Conservation (phyloP, 495 filamentous ascomycete species). For the Penicillium tannophilum region DNA sequence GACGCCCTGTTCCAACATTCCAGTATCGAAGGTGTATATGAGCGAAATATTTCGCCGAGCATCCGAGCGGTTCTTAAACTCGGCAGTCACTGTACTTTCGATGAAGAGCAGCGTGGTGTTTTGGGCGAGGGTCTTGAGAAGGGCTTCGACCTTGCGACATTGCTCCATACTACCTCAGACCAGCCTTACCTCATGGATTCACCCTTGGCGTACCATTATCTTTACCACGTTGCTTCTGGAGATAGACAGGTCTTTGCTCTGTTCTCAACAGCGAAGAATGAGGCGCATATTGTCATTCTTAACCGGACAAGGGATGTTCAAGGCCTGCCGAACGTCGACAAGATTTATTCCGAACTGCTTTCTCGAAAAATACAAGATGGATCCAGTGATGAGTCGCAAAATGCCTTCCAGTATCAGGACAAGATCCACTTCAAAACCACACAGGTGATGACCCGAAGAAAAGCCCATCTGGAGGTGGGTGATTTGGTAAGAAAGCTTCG, state of each 20-base stretch:
- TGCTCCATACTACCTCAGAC: conserved; percentile 66
- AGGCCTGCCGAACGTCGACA: conserved; percentile 85
- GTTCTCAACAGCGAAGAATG: conserved; percentile 79
- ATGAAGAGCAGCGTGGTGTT: conserved; percentile 85
- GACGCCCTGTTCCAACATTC: conserved; percentile 83
- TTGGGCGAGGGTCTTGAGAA: conserved; percentile 90
- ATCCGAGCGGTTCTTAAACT: conserved; percentile 84
- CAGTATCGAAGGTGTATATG: conserved; percentile 95
- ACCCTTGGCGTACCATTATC: conserved; percentile 76
- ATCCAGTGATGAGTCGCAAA: conserved; percentile 69
- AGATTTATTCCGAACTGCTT: conserved; percentile 82
- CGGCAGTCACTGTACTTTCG: conserved; percentile 92
- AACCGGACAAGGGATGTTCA: conserved; percentile 77
- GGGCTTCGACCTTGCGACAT: conserved; percentile 83
- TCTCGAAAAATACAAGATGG: conserved; percentile 64
- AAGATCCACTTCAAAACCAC: conserved; percentile 81
- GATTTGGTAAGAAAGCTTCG: conserved; percentile 85
- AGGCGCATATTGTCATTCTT: conserved; percentile 83
- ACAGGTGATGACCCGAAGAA: conserved; percentile 85
- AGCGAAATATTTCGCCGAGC: conserved; percentile 84
- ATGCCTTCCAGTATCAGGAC: conserved; percentile 83
- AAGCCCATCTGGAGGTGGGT: conserved; percentile 81
- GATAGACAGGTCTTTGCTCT: conserved; percentile 91
- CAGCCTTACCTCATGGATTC: conserved; percentile 71
- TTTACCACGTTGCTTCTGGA: conserved; percentile 89